Base-by-base conservation (phyloP, 2,329 filamentous ascomycete genomes). In the Aspergillus sp. region DNA sequence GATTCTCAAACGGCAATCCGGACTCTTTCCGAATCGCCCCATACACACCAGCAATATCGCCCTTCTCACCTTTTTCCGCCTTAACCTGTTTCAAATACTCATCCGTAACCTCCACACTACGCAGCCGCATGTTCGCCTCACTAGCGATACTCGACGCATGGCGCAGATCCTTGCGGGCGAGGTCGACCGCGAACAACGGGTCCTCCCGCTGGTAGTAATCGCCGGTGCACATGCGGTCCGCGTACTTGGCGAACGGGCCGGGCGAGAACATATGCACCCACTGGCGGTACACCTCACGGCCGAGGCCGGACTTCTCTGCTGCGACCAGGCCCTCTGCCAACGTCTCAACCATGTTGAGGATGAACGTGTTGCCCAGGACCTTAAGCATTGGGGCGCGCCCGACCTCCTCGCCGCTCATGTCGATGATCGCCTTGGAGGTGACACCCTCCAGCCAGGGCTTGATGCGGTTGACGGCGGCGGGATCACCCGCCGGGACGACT, bases 311-410 rank as follows among this genome's bases (percentile, higher is more conserved):
- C 71, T 92, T 93, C 71, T 96, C 90, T 4, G 90, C 90, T 5
- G 91, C 73, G 1, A 87, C 83, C 65, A 93, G 82, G 5, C 86
- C 88, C 74, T 95, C 90, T 1, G 88, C 84, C 3, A 96, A 75
- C 47, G 89, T 81, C 65, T 91, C 87, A 20, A 92, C 82, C 81
- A 92, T 92, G 74, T 89, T 88, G 38, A 95, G 69, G 61, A 96
- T 81, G 68, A 96, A 92, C 0, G 88, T 89, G 71, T 96, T 96
- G 52, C 92, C 91, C 9, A 95, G 80, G 17, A 96, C 78, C 73
- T 96, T 94, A 45, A 95, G 77, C 43, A 84, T 81, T 1, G 84
- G 81, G 4, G 90, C 85, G 49, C 84, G 83, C 48, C 86, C 82
- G 45, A 86, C 84, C 1, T 86, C 81, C 70, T 89, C 81, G n/a